phyloP scores from a whole-genome alignment of 129 eudicot genomes.

The Smallanthus sonchifolius region DNA sequence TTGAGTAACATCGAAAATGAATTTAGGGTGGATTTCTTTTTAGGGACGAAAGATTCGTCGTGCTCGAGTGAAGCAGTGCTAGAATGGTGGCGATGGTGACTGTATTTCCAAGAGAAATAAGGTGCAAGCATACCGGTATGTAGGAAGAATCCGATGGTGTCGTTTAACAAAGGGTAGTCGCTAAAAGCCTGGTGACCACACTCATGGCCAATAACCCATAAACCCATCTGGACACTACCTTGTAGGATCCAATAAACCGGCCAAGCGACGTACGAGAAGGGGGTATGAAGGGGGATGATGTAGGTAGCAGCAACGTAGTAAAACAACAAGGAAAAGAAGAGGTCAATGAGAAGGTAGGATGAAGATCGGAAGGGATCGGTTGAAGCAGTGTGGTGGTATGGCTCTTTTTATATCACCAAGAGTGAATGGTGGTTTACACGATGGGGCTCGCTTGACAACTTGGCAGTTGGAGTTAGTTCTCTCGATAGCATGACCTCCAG shows the following conservation, averaged over 20 bases:
- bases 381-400: constrained; percentile 43
- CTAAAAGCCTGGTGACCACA: constrained; percentile 57
- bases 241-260: constrained; percentile 31
- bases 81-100: constrained; percentile 35
- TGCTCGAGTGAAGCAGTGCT: constrained; percentile 32
- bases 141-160: constrained; percentile 17
- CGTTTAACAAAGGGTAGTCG: constrained; percentile 32
- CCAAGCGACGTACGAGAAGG: constrained; percentile 33
- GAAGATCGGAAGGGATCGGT: constrained; percentile 31
- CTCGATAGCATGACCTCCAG: constrained; percentile 29
- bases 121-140: constrained; percentile 29
- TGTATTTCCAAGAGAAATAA: constrained; percentile 36
- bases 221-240: constrained; percentile 37
- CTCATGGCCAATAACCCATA: constrained; percentile 39
- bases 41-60: constrained; percentile 32
- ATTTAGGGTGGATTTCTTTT: constrained; percentile 17
- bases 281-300: constrained; percentile 16
- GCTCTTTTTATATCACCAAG: constrained; percentile 34
- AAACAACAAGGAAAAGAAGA: constrained; percentile 26
- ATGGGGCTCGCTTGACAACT: constrained; percentile 26
- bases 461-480: background rate
- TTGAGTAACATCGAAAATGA: constrained; percentile 28
- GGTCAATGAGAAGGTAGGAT: constrained; percentile 23
- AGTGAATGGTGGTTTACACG: constrained; percentile 34
- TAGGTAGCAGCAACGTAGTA: constrained; percentile 23